phyloP scores from a whole-genome alignment of 495 filamentous ascomycete species.

The Penicillium angulare region DNA sequence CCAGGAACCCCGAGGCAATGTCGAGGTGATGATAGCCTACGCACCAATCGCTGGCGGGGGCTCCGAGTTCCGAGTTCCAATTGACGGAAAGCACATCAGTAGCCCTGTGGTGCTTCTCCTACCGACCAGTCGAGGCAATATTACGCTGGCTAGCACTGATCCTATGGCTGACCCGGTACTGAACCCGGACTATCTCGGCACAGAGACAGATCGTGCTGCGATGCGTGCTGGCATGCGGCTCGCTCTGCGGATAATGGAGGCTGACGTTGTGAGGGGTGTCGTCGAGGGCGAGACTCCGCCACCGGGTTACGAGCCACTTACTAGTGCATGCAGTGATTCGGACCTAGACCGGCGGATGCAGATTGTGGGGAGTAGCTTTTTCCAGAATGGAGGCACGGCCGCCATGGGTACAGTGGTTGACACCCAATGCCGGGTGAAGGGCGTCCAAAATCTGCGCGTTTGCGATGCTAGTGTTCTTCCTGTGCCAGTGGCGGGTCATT shows the following conservation, averaged over 20 bases:
- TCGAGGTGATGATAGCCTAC: background rate
- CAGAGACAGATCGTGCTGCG: background rate
- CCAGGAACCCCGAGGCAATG: background rate
- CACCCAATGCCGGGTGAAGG: slow-evolving; percentile 26
- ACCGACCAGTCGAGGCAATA: background rate
- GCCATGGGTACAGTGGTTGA: slow-evolving; percentile 37
- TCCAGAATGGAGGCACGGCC: slow-evolving; percentile 4
- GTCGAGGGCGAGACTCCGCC: background rate
- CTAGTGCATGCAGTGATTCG: background rate
- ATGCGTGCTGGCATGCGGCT: background rate
- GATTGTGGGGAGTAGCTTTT: background rate
- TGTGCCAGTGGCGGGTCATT: slow-evolving; percentile 23
- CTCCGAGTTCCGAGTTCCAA: background rate
- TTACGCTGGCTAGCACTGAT: background rate
- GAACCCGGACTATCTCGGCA: background rate
- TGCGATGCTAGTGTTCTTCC: slow-evolving; percentile 36
- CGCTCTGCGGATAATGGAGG: background rate
- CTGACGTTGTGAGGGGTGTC: background rate
- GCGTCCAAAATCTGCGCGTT: slow-evolving; percentile 28
- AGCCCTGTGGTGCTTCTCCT: background rate
- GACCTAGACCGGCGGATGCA: background rate
- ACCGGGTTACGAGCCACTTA: background rate
- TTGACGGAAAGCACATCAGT: background rate
- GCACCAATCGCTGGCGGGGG: background rate
- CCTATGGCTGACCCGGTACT: background rate